Percentiles rank a stretch among this genome's conserved stretches.
These are phyloP conservation scores for Ascosphaera aggregata DNA, from an alignment of 2,329 filamentous ascomycete species.

Conservation along the genomic window DNA sequence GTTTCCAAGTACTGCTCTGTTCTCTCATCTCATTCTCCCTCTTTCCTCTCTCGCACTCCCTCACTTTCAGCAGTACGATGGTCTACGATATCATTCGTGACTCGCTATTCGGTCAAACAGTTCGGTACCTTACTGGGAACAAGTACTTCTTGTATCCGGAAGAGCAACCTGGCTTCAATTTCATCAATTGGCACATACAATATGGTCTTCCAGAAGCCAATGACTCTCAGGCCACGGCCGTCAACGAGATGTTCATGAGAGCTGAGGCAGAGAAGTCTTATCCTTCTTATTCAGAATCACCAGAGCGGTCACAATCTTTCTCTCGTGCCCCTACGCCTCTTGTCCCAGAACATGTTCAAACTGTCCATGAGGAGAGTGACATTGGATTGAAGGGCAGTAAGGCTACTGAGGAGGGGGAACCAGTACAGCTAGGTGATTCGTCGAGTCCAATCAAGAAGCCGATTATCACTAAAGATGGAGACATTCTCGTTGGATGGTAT, in stretches of 20 bases:
- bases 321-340: background rate
- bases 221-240: background rate
- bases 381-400: background rate
- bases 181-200: background rate
- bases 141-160: constrained; percentile 22
- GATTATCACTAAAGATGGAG: no score
- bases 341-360: background rate
- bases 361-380: background rate
- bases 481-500: constrained; percentile 30
- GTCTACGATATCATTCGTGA: constrained; percentile 18
- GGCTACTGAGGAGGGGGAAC: background rate
- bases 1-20: background rate
- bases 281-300: background rate
- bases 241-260: background rate
- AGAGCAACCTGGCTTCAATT: constrained; percentile 13
- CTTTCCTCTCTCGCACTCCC: constrained; percentile 2
- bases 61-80: background rate
- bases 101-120: constrained; percentile 17
- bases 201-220: background rate
- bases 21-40: constrained; percentile 6
- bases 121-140: constrained; percentile 17
- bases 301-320: background rate
- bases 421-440: no score
- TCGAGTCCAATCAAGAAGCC: no score
- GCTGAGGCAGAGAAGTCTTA: background rate